Percentiles rank a stretch among this genome's conserved stretches.
phyloP scores from a whole-genome alignment of 345 rosid genomes.

The Eucalyptus caleyi region DNA sequence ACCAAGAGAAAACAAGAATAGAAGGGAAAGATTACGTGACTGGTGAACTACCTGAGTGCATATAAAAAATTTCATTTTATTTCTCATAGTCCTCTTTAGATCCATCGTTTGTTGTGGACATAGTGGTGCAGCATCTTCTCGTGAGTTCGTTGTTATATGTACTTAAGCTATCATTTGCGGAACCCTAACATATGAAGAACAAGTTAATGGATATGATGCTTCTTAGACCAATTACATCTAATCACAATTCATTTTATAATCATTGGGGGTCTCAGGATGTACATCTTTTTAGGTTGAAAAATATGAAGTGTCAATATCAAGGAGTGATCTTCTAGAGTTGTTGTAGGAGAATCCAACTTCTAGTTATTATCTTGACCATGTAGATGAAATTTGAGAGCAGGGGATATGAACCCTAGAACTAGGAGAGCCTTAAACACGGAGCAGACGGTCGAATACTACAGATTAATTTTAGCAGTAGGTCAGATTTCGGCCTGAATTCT shows the following conservation, averaged over 20 bases:
- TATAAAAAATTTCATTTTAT: background rate
- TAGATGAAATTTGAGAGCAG: background rate
- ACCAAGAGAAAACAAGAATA: background rate
- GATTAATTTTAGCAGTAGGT: background rate
- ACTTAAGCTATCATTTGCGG: background rate
- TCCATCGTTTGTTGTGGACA: background rate
- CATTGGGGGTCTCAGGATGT: background rate
- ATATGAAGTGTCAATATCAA: background rate
- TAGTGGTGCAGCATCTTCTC: background rate
- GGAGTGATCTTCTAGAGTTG: background rate
- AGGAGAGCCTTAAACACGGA: background rate
- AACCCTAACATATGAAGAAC: background rate
- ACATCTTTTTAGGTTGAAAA: background rate
- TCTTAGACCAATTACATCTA: background rate
- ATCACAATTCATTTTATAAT: background rate
- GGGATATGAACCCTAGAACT: background rate
- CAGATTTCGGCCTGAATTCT: background rate
- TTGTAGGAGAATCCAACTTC: background rate
- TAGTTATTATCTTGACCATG: background rate
- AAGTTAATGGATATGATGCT: background rate
- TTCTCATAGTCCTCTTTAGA: background rate
- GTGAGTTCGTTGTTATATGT: background rate
- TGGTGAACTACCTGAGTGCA: background rate
- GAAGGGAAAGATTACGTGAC: background rate
- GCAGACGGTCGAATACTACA: background rate